Conservation (phyloP, 2,329 filamentous ascomycete species). For the Cyphellophora europaea region DNA sequence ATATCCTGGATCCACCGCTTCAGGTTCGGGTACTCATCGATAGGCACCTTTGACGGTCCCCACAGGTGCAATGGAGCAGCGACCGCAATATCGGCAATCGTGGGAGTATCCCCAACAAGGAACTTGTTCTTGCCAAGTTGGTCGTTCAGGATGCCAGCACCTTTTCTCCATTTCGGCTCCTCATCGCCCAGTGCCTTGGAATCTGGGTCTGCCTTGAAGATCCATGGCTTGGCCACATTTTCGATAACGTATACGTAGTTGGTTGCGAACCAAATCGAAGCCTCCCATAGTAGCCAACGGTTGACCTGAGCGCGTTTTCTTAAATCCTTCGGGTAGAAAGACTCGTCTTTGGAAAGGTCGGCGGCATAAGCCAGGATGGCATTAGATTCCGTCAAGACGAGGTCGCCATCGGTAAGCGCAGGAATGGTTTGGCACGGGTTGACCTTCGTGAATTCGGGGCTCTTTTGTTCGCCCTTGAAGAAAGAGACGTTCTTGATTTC, state of each 20-base stretch:
- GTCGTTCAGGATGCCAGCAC: slow-evolving; percentile 28
- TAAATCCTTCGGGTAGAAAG: slow-evolving; percentile 30
- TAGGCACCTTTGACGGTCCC: slow-evolving; percentile 24
- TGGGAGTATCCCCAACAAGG: slow-evolving; percentile 27
- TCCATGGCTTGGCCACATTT: slow-evolving; percentile 30
- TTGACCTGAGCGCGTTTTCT: slow-evolving; percentile 31
- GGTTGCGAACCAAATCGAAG: slow-evolving; percentile 30
- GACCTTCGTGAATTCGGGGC: slow-evolving; percentile 17
- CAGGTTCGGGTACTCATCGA: slow-evolving; percentile 30
- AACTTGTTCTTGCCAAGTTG: slow-evolving; percentile 29
- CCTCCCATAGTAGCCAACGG: slow-evolving; percentile 34
- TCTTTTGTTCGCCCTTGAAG: slow-evolving; percentile 32
- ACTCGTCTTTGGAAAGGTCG: slow-evolving; percentile 21
- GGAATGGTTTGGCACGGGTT: slow-evolving; percentile 28
- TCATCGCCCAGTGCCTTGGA: slow-evolving; percentile 25
- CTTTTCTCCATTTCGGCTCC: slow-evolving; percentile 26
- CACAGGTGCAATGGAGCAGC: slow-evolving; percentile 31
- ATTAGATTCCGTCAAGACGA: slow-evolving; percentile 33
- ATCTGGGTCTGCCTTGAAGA: slow-evolving; percentile 27
- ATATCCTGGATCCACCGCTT: slow-evolving; percentile 28
- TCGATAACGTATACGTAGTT: slow-evolving; percentile 34
- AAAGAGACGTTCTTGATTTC: slow-evolving; percentile 29
- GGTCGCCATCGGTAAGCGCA: slow-evolving; percentile 28
- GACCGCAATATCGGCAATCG: slow-evolving; percentile 33
- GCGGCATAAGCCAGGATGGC: slow-evolving; percentile 33